These are phyloP conservation scores for Moesziomyces globuligerus DNA, from an alignment of 1,284 basidiomycete genomes.

Conservation along the genomic window DNA sequence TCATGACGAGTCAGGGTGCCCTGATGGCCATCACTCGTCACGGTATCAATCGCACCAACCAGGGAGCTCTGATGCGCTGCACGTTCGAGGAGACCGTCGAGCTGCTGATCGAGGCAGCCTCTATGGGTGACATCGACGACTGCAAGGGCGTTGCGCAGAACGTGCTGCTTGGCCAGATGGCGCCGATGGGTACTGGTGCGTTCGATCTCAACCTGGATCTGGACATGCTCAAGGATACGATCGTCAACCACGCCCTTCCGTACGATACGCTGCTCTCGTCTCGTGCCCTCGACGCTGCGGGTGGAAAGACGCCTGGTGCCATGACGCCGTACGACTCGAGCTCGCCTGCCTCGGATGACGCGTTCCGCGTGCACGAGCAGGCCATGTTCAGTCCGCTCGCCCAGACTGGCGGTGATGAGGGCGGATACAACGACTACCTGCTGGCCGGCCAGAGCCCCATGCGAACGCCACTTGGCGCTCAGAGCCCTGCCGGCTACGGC, in stretches of 20 bases:
- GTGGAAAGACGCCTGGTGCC: constrained; percentile 63
- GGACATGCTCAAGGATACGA: constrained; percentile 98
- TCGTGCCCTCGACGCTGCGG: constrained; percentile 53
- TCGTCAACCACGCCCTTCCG: constrained; percentile 93
- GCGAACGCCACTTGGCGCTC: constrained; percentile 64
- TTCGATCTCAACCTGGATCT: constrained; percentile 97
- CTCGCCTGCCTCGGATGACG: constrained; percentile 74
- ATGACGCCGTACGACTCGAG: constrained; percentile 74
- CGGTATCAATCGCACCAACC: constrained; percentile 90
- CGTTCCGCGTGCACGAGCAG: constrained; percentile 77
- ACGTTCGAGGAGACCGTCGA: constrained; percentile 99
- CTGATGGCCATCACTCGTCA: constrained; percentile 99
- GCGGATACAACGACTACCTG: constrained; percentile 75
- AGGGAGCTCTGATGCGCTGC: constrained; percentile 88
- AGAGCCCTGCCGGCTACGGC: constrained; percentile 63
- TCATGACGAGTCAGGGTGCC: constrained; percentile 96
- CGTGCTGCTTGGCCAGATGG: constrained; percentile 98
- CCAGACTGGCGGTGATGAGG: constrained; percentile 82
- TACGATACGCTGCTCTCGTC: constrained; percentile 70
- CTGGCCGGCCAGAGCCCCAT: constrained; percentile 82
- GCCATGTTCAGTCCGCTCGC: constrained; percentile 94
- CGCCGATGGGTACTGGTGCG: constrained; percentile 76
- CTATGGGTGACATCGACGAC: constrained; percentile 96
- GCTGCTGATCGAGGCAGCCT: constrained; percentile 97
- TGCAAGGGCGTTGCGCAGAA: constrained; percentile 98